Evolutionary conservation across 129 eudicot species (phyloP).

Genomic region (Ambrosia trifida): DNA sequence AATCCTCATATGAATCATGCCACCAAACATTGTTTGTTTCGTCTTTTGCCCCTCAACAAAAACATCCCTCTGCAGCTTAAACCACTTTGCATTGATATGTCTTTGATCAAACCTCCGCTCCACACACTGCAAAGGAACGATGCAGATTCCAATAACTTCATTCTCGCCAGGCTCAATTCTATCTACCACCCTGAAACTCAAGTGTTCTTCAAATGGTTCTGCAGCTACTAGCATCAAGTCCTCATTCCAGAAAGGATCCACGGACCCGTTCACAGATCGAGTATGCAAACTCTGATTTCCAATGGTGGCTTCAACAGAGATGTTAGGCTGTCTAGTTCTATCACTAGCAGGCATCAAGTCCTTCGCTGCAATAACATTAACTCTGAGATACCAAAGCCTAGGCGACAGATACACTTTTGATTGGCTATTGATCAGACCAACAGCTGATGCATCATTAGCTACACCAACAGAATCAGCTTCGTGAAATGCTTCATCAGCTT

Average conservation of each 20-base stretch:
- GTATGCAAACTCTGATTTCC: no score
- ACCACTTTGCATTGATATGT: constrained; percentile 39
- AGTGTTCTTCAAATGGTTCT: constrained; percentile 51
- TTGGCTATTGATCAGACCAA: constrained; percentile 26
- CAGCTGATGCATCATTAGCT: constrained; percentile 28
- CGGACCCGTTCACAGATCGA: constrained; percentile 27
- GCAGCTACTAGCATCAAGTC: constrained; percentile 49
- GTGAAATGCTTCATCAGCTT: constrained; percentile 56
- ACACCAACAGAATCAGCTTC: constrained; percentile 37
- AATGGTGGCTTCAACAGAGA: no score
- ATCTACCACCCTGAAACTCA: constrained; percentile 53
- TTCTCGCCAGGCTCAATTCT: constrained; percentile 37
- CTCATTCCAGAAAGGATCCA: constrained; percentile 48
- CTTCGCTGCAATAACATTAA: constrained; percentile 46
- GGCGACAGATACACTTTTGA: constrained; percentile 40
- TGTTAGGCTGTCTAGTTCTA: no score
- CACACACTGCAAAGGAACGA: constrained; percentile 37
- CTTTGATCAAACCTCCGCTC: constrained; percentile 49
- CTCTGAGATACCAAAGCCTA: constrained; percentile 55
- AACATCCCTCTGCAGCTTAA: constrained; percentile 39
- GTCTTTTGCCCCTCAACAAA: constrained; percentile 35
- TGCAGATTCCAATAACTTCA: constrained; percentile 46
- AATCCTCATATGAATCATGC: constrained; percentile 47
- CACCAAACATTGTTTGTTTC: constrained; percentile 33
- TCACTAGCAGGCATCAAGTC: neutral